Base-by-base conservation (phyloP, 2,329 filamentous ascomycete genomes). In the Trichocomaceae sp. region DNA sequence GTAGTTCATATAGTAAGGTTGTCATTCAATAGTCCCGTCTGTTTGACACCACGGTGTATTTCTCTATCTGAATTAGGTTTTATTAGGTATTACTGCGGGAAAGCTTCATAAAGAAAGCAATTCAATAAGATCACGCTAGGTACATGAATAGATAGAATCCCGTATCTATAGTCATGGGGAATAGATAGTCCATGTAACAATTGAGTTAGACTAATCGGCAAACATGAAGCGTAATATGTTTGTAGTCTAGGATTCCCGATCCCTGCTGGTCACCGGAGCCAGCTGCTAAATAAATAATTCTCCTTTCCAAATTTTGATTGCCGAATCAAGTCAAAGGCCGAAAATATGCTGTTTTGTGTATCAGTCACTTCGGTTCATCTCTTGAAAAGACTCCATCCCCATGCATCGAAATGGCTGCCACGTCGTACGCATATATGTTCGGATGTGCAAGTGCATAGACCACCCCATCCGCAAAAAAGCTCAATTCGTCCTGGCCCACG, bases 391-490 rank as follows among this genome's bases (percentile, higher is more conserved):
- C 33, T n/a, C 19, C 31, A 19, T 39, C 44, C n/a, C 22, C 13
- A 44, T n/a, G 23, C 5, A 46, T 13, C 12, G 54, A 41, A 20
- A 42, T 19, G 22, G 23, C n/a, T 48, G 29, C 8, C n/a, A 17
- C 50, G 26, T 59, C 54, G 29, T 57, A 57, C 10, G 47, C 50
- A 41, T 59, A 59, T 46, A 59, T 50, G 15, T 52, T 54, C 46
- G 55, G 57, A 45, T 59, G 57, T 50, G 61, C 57, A 17, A 72
- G 60, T 2, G 69, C 69, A 54, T 70, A 68, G 6, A 61, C 64
- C 47, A 72, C 61, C 17, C 68, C 69, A 13, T 70, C 69, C 12
- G 72, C 70, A 47, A 74, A 70, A 57, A 73, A 74, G 53, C 68
- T 66, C 35, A 73, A 60, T 50, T 74, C 68, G 54, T 73, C 68